Evolutionary conservation across 768 basidiomycete species (phyloP), one percentile per base, ranked within the genome.

Genomic region (Psilocybe sp.): DNA sequence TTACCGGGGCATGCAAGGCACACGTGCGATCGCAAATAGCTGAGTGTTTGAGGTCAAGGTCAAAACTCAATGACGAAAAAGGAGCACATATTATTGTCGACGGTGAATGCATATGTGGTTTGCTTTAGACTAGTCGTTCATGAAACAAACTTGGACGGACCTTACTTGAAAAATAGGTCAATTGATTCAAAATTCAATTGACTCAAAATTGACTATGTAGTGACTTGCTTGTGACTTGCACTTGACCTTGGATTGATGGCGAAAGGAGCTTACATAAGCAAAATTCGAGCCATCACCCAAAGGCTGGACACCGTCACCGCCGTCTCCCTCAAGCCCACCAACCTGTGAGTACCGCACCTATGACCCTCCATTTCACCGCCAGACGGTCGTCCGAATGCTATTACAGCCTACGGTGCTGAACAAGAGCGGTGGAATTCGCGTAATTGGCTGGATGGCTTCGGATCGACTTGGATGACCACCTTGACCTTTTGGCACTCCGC

Each of bases 271-370:
- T 65, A 70, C 68, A 60, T 69, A 53, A 71, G 53, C 67, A 51
- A 9, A 36, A 34, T 32, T 46, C 31, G 49, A 28, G 35, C 50
- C 44, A 54, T 19, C 53, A 46, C 50, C 44, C 49, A 46, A 53
- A 56, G 50, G 44, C 52, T 56, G 47, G 31, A 44, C 60, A 61
- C 60, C 60, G 65, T 65, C 70, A 65, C 62, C 71, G 67, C 65
- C 76, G 68, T 71, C 73, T 64, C 64, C 76, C 73, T 74, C 75
- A 76, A 77, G 69, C 69, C 69, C 66, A 65, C 66, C 77, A 73
- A 68, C 59, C 63, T 61, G 85, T 85, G 67, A 81, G 84, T 81
- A 69, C 56, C 44, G 55, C 57, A 38, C 45, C 54, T 50, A 51
- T 48, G 51, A 41, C 44, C 46, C 45, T 43, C 43, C 49, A 44